Percentiles rank a stretch among this genome's conserved stretches.
Conservation (phyloP, 2,329 filamentous ascomycete species). For the Alternaria atra region DNA sequence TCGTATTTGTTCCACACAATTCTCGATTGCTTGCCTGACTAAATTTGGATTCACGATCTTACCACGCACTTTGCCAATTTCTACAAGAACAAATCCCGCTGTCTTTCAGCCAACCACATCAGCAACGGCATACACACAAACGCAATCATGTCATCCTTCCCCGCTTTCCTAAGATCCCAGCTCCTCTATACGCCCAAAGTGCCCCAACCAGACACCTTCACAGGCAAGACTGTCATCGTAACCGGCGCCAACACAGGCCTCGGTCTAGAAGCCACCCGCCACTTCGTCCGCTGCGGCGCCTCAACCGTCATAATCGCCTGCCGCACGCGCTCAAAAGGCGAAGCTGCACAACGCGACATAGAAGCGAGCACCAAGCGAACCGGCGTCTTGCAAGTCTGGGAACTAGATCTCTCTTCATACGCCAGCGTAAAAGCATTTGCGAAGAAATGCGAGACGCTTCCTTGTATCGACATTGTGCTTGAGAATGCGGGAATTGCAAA, state of each 20-base stretch:
- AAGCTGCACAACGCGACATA: conserved; percentile 52
- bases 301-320: conserved; percentile 54
- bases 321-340: conserved; percentile 52
- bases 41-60: not conserved
- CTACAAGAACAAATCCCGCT: no score
- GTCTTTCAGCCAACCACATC: not conserved
- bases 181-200: conserved; percentile 9
- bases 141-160: conserved; percentile 8
- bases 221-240: conserved; percentile 52
- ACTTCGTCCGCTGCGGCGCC: conserved; percentile 51
- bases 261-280: conserved; percentile 39
- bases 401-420: conserved; percentile 53
- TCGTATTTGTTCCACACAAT: not conserved
- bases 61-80: not conserved
- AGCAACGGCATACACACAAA: not conserved
- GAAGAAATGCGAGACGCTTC: conserved; percentile 22
- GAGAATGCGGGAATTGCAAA: conserved; percentile 48
- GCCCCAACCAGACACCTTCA: conserved; percentile 10
- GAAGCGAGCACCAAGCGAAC: conserved; percentile 39
- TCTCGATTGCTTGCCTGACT: not conserved
- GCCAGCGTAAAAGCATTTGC: conserved; percentile 48
- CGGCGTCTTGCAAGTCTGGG: conserved; percentile 55
- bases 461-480: conserved; percentile 42
- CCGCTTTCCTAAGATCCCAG: conserved; percentile 8
- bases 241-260: conserved; percentile 58